A percentile compares a stretch with the other conserved stretches of the same genome.
Conservation (phyloP, 352 stramenopile species). For the Pythium volutum region DNA sequence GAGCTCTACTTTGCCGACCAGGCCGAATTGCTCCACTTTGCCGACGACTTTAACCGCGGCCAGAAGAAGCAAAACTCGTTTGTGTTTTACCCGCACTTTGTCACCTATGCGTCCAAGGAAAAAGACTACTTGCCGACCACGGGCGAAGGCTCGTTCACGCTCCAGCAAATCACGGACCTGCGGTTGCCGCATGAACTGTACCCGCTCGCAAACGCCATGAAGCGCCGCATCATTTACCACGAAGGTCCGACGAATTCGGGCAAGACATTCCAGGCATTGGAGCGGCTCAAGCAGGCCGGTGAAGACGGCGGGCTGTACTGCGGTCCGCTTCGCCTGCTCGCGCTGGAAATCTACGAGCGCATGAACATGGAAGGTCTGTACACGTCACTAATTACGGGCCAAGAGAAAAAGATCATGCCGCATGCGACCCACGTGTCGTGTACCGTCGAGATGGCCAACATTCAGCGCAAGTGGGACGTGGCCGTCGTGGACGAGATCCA, state of each 20-base stretch:
- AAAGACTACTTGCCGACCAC: slow-evolving; percentile 29
- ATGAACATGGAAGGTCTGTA: slow-evolving; percentile 94
- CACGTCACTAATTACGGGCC: slow-evolving; percentile 94
- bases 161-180: slow-evolving; percentile 75
- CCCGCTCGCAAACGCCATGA: slow-evolving; percentile 73
- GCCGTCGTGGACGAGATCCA: slow-evolving; percentile 95
- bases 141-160: slow-evolving; percentile 42
- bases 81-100: slow-evolving; percentile 76
- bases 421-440: slow-evolving; percentile 82
- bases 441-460: slow-evolving; percentile 88
- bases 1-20: slow-evolving; percentile 57
- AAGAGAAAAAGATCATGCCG: slow-evolving; percentile 91
- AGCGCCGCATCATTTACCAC: slow-evolving; percentile 89
- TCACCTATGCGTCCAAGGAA: slow-evolving; percentile 49
- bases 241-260: slow-evolving; percentile 95
- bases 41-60: slow-evolving; percentile 36
- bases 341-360: slow-evolving; percentile 94
- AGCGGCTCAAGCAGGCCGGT: slow-evolving; percentile 89
- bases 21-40: slow-evolving; percentile 54
- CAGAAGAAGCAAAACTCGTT: slow-evolving; percentile 52
- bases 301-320: slow-evolving; percentile 91
- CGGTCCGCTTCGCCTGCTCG: slow-evolving; percentile 92
- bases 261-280: slow-evolving; percentile 95
- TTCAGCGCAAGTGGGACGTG: slow-evolving; percentile 87
- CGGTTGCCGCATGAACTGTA: slow-evolving; percentile 80